These are phyloP conservation scores for Grigorovia transvaalensis DNA, from an alignment of 805 yeast species.

Conservation along the genomic window DNA sequence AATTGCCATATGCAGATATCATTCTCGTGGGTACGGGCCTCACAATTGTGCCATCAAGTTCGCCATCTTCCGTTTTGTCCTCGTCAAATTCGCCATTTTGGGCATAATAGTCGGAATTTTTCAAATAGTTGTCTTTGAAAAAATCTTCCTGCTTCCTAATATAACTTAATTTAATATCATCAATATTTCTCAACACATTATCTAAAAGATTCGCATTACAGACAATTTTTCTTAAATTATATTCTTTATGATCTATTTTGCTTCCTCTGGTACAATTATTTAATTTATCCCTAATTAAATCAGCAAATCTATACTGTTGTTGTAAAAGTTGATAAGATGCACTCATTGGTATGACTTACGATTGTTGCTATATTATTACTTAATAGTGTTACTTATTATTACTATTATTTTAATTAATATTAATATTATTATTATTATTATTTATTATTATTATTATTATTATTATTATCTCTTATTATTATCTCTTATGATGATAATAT, in stretches of 20 bases:
- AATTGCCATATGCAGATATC: background rate
- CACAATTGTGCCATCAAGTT: background rate
- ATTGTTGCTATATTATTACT: too few species aligned
- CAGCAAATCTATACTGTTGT: constrained; percentile 8
- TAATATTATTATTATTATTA: too few species aligned
- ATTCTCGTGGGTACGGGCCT: background rate
- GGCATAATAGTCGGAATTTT: background rate
- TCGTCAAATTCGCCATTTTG: background rate
- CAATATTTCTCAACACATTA: constrained; percentile 16
- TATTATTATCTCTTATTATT: too few species aligned
- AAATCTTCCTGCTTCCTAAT: background rate
- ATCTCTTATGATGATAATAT: too few species aligned
- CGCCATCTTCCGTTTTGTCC: background rate
- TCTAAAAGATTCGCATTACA: constrained; percentile 27
- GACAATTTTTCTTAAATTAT: constrained; percentile 19
- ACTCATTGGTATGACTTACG: too few species aligned
- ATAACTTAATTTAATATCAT: constrained; percentile 3
- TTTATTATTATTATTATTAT: too few species aligned
- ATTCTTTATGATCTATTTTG: constrained; percentile 11
- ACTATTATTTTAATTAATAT: too few species aligned
- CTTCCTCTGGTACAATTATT: constrained; percentile 13
- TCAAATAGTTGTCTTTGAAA: background rate
- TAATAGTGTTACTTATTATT: too few species aligned
- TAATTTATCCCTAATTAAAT: constrained; percentile 14
- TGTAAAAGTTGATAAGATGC: constrained; percentile 2